Percentiles rank a stretch among this genome's conserved stretches.
phyloP scores from a whole-genome alignment of 2,329 filamentous ascomycete genomes.

The Stagonosporopsis rhizophila region DNA sequence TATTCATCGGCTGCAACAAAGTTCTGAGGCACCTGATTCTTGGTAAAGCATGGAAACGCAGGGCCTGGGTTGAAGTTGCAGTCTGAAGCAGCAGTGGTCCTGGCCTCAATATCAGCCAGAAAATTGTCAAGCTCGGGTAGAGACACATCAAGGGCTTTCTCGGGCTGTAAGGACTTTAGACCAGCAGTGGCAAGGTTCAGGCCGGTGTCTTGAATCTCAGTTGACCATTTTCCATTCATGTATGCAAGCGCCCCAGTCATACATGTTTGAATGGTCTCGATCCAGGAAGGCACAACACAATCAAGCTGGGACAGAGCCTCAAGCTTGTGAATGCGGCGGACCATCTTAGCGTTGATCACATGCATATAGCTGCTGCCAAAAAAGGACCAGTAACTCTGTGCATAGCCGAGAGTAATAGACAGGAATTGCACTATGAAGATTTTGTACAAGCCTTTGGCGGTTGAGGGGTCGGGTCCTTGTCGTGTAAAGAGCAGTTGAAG shows the following conservation, averaged over 20 bases:
- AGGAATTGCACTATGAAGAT: constrained; percentile 59
- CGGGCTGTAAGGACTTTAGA: constrained; percentile 20
- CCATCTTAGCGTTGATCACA: constrained; percentile 30
- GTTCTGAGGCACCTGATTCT: constrained; percentile 17
- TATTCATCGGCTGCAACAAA: constrained; percentile 20
- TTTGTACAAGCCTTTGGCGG: constrained; percentile 55
- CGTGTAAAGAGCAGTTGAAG: constrained; percentile 51
- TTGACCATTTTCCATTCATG: constrained; percentile 24
- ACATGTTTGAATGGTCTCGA: background rate
- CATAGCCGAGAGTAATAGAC: constrained; percentile 48
- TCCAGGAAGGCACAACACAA: constrained; percentile 13
- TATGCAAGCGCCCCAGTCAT: constrained; percentile 15
- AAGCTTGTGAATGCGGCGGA: constrained; percentile 33
- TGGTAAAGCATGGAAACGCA: constrained; percentile 13
- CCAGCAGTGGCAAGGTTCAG: constrained; percentile 8
- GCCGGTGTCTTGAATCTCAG: background rate
- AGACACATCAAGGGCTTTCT: constrained; percentile 25
- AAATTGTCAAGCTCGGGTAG: constrained; percentile 29
- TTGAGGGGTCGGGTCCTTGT: constrained; percentile 23
- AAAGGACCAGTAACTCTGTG: background rate
- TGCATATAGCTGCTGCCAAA: constrained; percentile 24
- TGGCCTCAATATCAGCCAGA: constrained; percentile 16
- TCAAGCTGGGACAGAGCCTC: constrained; percentile 18
- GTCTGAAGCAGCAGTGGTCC: background rate
- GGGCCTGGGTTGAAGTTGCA: constrained; percentile 22